A percentile compares a stretch with the other conserved stretches of the same genome.
Conservation (phyloP, 495 filamentous ascomycete species). For the Pseudotulostoma volvatum region DNA sequence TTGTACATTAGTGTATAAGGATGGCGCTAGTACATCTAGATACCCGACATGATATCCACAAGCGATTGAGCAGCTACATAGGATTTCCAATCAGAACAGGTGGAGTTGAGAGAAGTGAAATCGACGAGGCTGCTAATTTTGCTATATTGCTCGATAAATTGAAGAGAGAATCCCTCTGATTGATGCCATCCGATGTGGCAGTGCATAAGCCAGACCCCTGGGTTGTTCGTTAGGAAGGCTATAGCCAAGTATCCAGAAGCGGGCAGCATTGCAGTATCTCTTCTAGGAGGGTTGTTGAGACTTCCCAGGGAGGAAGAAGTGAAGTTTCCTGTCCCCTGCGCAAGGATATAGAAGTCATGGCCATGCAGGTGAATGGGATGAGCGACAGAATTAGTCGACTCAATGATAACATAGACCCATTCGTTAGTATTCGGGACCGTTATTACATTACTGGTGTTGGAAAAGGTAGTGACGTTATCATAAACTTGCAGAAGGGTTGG, state of each 20-base stretch:
- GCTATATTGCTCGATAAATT: slow-evolving; percentile 28
- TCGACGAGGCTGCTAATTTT: slow-evolving; percentile 20
- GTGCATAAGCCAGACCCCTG: slow-evolving; percentile 37
- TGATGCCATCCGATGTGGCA: slow-evolving; percentile 37
- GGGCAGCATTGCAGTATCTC: slow-evolving; percentile 43
- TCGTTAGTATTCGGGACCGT: slow-evolving; percentile 42
- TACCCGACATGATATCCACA: neutral
- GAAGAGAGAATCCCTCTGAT: slow-evolving; percentile 25
- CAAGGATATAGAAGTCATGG: slow-evolving; percentile 14
- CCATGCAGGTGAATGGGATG: slow-evolving; percentile 16
- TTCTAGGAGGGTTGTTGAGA: slow-evolving; percentile 32
- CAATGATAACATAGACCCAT: slow-evolving; percentile 39
- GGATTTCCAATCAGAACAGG: slow-evolving; percentile 7
- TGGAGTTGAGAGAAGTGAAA: slow-evolving; percentile 1
- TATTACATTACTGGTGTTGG: slow-evolving; percentile 12
- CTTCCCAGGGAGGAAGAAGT: slow-evolving; percentile 8
- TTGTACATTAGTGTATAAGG: no score
- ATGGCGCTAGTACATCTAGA: no score
- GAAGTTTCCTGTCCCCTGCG: slow-evolving; percentile 8
- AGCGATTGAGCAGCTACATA: neutral
- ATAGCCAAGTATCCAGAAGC: slow-evolving; percentile 30
- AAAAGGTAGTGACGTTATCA: slow-evolving; percentile 6
- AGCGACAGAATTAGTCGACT: slow-evolving; percentile 7
- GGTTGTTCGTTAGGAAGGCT: slow-evolving; percentile 38
- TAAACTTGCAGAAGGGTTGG: slow-evolving; percentile 13